phyloP scores from a whole-genome alignment of 345 rosid species.

The Lepidium sativum region DNA sequence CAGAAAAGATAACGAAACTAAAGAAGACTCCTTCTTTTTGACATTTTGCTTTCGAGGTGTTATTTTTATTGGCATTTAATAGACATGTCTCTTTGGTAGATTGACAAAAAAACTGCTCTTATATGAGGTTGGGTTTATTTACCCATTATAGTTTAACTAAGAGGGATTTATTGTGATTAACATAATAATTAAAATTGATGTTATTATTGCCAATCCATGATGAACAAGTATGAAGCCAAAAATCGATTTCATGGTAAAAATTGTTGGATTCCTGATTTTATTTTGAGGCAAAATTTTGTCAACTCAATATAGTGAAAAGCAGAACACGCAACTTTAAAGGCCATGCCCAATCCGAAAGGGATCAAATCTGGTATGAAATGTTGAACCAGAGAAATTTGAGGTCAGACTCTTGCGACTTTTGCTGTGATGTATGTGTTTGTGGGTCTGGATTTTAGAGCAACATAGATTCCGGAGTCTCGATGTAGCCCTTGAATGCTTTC shows the following conservation, averaged over 20 bases:
- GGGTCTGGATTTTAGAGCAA: slow-evolving; percentile 41
- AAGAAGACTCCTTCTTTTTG: background rate
- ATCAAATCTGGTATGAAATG: slow-evolving; percentile 5
- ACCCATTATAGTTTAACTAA: background rate
- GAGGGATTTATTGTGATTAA: background rate
- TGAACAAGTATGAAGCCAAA: background rate
- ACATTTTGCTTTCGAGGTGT: background rate
- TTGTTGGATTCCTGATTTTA: slow-evolving; percentile 12
- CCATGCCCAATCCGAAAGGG: background rate
- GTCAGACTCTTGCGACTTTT: slow-evolving; percentile 1
- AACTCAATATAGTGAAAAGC: slow-evolving; percentile 8
- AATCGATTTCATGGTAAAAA: background rate
- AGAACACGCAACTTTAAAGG: background rate
- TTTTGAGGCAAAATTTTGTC: background rate
- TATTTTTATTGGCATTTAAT: background rate
- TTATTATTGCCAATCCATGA: background rate
- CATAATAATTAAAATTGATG: background rate
- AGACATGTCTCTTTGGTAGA: background rate
- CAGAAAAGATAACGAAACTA: background rate
- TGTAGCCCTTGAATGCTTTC: slow-evolving; percentile 86
- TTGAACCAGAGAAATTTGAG: background rate
- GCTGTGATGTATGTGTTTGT: slow-evolving; percentile 10
- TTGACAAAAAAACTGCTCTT: background rate
- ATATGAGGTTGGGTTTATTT: background rate
- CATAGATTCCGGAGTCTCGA: slow-evolving; percentile 93